A percentile compares a stretch with the other conserved stretches of the same genome.
These are phyloP conservation scores for Acer saccharum DNA, from an alignment of 345 rosid genomes.

Conservation along the genomic window DNA sequence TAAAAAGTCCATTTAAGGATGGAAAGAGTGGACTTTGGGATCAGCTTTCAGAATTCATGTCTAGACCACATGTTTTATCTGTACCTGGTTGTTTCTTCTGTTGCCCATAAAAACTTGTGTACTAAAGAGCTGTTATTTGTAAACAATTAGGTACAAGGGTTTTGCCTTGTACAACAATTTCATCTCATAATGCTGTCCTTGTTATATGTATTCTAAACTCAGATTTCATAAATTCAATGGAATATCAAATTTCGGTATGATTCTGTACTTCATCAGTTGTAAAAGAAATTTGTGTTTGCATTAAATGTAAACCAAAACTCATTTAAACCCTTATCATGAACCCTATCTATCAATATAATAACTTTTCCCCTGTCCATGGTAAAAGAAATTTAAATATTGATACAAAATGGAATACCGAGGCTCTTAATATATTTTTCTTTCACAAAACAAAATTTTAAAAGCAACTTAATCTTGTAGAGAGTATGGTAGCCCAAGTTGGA, in stretches of 20 bases:
- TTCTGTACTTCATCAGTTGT: background rate
- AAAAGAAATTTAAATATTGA: background rate
- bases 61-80: background rate
- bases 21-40: background rate
- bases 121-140: background rate
- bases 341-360: background rate
- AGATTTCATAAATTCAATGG: background rate
- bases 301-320: too few species aligned
- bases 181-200: background rate
- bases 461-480: background rate
- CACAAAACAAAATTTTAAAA: too few species aligned
- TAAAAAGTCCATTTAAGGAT: constrained; percentile 43
- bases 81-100: background rate
- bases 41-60: background rate
- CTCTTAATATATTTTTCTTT: too few species aligned
- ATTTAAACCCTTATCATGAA: background rate
- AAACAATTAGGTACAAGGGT: constrained; percentile 1
- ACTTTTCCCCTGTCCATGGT: background rate
- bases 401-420: background rate
- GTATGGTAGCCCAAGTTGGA: background rate
- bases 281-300: background rate
- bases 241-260: background rate
- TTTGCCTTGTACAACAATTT: background rate
- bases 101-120: background rate
- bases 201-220: background rate